These are phyloP conservation scores for Theobroma grandiflorum DNA, from an alignment of 441 rosid genomes.

Conservation along the genomic window DNA sequence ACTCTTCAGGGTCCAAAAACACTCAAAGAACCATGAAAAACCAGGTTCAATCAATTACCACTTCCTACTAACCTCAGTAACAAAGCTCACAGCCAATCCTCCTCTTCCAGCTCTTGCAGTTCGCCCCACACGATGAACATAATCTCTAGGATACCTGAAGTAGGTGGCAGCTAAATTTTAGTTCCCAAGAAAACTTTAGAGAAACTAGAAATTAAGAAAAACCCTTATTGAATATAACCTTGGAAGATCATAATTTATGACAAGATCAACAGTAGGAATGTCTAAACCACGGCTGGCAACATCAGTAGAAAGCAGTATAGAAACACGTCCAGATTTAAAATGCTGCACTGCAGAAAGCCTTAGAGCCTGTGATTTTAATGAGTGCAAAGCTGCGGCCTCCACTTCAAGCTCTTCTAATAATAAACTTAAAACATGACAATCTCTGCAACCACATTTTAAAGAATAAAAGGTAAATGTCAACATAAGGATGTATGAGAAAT, in stretches of 20 bases:
- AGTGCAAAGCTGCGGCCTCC: constrained; percentile 77
- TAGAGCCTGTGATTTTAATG: constrained; percentile 78
- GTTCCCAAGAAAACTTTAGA: neutral
- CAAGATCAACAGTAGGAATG: constrained; percentile 96
- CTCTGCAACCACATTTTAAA: constrained; percentile 48
- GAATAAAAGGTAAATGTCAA: constrained; percentile 10
- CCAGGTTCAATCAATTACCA: constrained; percentile 3
- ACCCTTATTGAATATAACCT: constrained; percentile 49
- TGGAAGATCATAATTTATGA: constrained; percentile 91
- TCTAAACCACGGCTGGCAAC: constrained; percentile 98
- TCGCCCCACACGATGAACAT: constrained; percentile 98
- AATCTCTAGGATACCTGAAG: constrained; percentile 85
- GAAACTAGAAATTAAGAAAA: constrained; percentile 4
- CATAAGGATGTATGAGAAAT: neutral
- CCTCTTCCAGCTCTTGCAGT: constrained; percentile 99
- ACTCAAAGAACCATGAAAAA: neutral
- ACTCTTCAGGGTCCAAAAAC: neutral
- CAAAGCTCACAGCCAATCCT: constrained; percentile 84
- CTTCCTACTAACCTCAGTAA: constrained; percentile 65
- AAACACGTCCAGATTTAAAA: constrained; percentile 86
- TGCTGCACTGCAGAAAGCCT: constrained; percentile 83
- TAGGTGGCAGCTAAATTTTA: constrained; percentile 4
- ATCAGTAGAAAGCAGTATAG: constrained; percentile 88
- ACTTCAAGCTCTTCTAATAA: constrained; percentile 90
- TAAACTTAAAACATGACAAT: constrained; percentile 76